These are phyloP conservation scores for Friedmanniomyces endolithicus DNA, from an alignment of 495 filamentous ascomycete genomes.

Conservation along the genomic window DNA sequence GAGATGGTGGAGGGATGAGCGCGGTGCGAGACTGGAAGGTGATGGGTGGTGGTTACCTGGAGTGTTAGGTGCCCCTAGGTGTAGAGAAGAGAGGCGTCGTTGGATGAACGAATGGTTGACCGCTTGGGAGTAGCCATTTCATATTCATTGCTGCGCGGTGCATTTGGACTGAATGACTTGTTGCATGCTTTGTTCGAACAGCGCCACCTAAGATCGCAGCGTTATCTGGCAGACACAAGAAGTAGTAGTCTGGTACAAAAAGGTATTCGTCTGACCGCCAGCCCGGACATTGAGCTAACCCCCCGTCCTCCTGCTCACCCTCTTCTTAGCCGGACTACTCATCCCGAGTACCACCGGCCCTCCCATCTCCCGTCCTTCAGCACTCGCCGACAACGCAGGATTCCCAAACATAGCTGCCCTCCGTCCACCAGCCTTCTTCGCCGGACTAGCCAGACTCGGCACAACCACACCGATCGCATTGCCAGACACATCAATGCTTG, in stretches of 20 bases:
- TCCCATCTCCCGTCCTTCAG: background rate
- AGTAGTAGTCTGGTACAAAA: too few species aligned
- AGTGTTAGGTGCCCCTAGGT: too few species aligned
- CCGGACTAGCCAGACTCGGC: constrained; percentile 13
- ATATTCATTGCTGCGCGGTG: too few species aligned
- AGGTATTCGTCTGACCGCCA: too few species aligned
- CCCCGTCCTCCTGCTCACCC: background rate
- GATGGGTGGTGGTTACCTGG: background rate
- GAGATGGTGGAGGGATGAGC: background rate
- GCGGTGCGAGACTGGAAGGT: background rate
- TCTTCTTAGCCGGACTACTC: constrained; percentile 15
- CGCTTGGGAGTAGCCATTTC: too few species aligned
- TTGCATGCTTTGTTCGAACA: too few species aligned
- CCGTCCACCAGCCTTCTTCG: constrained; percentile 10
- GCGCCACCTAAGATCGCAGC: too few species aligned
- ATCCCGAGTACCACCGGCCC: background rate
- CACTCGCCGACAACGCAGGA: background rate
- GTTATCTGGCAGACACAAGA: too few species aligned
- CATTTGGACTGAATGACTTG: too few species aligned
- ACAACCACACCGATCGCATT: background rate
- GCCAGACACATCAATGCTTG: background rate
- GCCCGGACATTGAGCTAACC: background rate
- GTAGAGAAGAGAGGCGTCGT: too few species aligned
- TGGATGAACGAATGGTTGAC: too few species aligned
- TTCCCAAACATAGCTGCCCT: background rate